Percentiles rank a stretch among this genome's conserved stretches.
Conservation (phyloP, 2,329 filamentous ascomycete genomes). For the Pseudocercospora musae region DNA sequence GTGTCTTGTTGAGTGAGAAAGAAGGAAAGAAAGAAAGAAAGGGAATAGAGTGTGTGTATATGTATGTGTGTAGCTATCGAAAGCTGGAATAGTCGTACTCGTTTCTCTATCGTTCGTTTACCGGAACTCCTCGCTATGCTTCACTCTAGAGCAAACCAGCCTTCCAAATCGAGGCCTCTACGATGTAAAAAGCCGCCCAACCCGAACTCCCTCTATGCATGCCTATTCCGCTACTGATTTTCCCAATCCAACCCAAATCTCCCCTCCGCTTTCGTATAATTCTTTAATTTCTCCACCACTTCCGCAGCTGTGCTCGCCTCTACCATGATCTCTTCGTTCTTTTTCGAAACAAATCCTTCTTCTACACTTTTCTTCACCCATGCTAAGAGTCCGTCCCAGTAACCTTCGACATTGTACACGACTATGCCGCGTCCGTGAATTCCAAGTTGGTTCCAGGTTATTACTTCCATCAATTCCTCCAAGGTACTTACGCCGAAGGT, state of each 20-base stretch:
- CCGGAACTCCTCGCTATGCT: not conserved
- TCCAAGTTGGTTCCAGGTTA: constrained; percentile 90
- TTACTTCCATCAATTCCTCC: constrained; percentile 89
- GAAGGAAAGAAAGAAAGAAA: not conserved
- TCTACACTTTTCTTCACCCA: constrained; percentile 77
- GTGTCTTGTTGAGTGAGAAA: not conserved
- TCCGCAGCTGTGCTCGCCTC: constrained; percentile 71
- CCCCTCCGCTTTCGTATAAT: constrained; percentile 73
- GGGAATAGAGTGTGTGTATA: not conserved
- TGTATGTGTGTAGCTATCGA: not conserved
- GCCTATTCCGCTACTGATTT: constrained; percentile 46
- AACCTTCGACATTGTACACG: constrained; percentile 82
- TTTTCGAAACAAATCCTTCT: constrained; percentile 70
- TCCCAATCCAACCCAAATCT: constrained; percentile 82
- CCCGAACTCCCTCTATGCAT: not conserved
- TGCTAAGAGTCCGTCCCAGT: constrained; percentile 80
- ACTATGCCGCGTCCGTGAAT: constrained; percentile 81
- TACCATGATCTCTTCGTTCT: constrained; percentile 72
- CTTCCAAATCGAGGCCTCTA: not conserved
- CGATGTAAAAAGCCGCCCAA: not conserved
- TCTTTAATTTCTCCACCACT: constrained; percentile 65
- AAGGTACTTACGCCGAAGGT: no score
- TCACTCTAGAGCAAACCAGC: not conserved
- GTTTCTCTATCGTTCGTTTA: not conserved
- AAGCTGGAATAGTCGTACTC: no score